Conservation (phyloP, 2,329 filamentous ascomycete species). For the Scedosporium apiospermum region DNA sequence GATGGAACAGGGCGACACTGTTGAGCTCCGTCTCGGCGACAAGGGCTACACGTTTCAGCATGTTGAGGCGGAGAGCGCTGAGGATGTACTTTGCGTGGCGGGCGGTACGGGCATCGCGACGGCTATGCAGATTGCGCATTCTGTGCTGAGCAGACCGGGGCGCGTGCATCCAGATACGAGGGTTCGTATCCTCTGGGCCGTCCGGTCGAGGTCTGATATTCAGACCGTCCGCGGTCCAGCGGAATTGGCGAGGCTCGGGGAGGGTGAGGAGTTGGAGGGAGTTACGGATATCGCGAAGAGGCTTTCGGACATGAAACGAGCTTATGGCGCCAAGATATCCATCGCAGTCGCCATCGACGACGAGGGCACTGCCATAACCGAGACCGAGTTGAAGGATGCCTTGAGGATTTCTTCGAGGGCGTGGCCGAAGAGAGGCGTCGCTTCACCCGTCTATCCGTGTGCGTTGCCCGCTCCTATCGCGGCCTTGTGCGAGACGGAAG, state of each 20-base stretch:
- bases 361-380: slow-evolving; percentile 58
- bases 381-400: slow-evolving; percentile 33
- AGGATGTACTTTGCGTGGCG: slow-evolving; percentile 68
- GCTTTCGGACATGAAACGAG: slow-evolving; percentile 51
- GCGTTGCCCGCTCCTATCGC: background rate
- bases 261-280: slow-evolving; percentile 15
- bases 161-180: slow-evolving; percentile 14
- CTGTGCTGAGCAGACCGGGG: slow-evolving; percentile 35
- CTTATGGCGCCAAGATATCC: slow-evolving; percentile 44
- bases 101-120: slow-evolving; percentile 90
- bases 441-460: background rate
- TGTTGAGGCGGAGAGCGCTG: slow-evolving; percentile 12
- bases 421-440: background rate
- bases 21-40: slow-evolving; percentile 52
- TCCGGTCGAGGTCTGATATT: slow-evolving; percentile 49
- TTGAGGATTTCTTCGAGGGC: slow-evolving; percentile 12
- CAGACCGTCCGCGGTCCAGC: slow-evolving; percentile 14
- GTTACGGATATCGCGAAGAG: slow-evolving; percentile 48
- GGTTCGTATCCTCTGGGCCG: slow-evolving; percentile 75
- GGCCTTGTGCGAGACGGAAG: slow-evolving; percentile 9
- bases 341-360: slow-evolving; percentile 78
- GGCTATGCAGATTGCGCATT: slow-evolving; percentile 69
- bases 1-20: slow-evolving; percentile 48
- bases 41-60: slow-evolving; percentile 1
- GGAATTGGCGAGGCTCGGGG: slow-evolving; percentile 1